These are phyloP conservation scores for Candida nemodendra DNA, from an alignment of 805 yeast species.

Conservation along the genomic window DNA sequence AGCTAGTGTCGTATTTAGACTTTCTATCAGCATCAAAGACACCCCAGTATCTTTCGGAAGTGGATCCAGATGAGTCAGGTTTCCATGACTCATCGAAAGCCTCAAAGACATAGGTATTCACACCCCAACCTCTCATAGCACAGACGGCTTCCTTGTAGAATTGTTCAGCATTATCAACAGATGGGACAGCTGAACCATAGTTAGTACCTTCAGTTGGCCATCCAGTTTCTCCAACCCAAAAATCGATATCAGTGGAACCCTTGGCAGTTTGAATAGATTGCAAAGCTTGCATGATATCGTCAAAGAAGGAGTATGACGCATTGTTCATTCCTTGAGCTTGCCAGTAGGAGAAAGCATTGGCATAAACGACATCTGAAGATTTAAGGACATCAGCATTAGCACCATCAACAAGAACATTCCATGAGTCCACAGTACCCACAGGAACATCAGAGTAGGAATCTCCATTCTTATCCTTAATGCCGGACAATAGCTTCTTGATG, in stretches of 20 bases:
- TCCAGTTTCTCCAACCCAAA: constrained; percentile 98
- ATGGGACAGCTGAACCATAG: constrained; percentile 66
- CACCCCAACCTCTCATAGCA: constrained; percentile 94
- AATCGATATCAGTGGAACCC: constrained; percentile 81
- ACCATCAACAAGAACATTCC: constrained; percentile 89
- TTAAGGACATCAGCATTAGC: constrained; percentile 65
- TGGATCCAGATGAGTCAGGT: constrained; percentile 83
- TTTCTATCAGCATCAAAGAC: constrained; percentile 56
- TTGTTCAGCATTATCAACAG: constrained; percentile 66
- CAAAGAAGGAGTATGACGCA: constrained; percentile 88
- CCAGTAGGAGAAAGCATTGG: constrained; percentile 98
- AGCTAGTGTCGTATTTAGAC: constrained; percentile 45
- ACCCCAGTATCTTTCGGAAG: constrained; percentile 96
- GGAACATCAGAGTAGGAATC: constrained; percentile 65
- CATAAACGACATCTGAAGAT: constrained; percentile 83
- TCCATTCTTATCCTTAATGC: constrained; percentile 77
- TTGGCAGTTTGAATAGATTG: constrained; percentile 82
- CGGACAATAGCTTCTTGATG: constrained; percentile 57
- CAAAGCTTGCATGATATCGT: constrained; percentile 96
- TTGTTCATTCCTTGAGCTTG: constrained; percentile 88
- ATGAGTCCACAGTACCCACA: constrained; percentile 94
- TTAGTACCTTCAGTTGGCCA: constrained; percentile 89
- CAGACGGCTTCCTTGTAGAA: constrained; percentile 91
- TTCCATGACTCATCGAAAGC: constrained; percentile 97
- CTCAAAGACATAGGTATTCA: constrained; percentile 89